Conservation (phyloP, 495 filamentous ascomycete genomes). For the Aspergillus sclerotiicarbonarius region DNA sequence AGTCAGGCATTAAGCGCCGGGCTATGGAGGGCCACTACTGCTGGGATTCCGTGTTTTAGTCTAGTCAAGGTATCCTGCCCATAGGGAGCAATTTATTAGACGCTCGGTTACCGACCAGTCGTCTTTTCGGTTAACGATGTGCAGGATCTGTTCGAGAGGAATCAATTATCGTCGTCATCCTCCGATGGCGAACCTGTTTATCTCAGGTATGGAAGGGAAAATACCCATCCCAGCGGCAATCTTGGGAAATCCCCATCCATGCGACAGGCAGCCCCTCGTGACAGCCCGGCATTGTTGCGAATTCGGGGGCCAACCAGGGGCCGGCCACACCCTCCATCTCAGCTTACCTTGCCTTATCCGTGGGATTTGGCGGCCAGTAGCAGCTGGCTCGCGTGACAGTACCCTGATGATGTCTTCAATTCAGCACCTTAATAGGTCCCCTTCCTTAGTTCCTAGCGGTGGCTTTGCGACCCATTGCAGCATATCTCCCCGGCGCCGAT, state of each 20-base stretch:
- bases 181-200: not conserved
- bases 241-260: constrained; percentile 3
- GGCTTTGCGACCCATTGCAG: too few species aligned
- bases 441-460: too few species aligned
- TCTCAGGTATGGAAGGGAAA: not conserved
- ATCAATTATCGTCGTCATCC: constrained; percentile 1
- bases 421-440: not conserved
- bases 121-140: not conserved
- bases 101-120: constrained; percentile 5
- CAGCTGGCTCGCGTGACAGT: constrained; percentile 1
- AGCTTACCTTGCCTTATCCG: not conserved
- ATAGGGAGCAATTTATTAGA: not conserved
- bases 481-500: not conserved
- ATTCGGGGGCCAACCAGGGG: constrained; percentile 14
- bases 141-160: not conserved
- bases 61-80: not conserved
- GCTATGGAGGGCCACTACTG: not conserved
- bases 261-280: constrained; percentile 6
- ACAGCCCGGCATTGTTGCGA: constrained; percentile 5
- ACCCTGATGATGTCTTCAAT: not conserved
- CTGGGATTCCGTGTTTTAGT: not conserved
- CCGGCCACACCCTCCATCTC: constrained; percentile 12
- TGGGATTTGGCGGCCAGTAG: not conserved
- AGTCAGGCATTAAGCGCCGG: constrained; percentile 3
- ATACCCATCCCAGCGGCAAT: not conserved